Evolutionary conservation across 2,329 filamentous ascomycete species (phyloP), one percentile per base, ranked within the genome.

Genomic region (Zalaria obscura): DNA sequence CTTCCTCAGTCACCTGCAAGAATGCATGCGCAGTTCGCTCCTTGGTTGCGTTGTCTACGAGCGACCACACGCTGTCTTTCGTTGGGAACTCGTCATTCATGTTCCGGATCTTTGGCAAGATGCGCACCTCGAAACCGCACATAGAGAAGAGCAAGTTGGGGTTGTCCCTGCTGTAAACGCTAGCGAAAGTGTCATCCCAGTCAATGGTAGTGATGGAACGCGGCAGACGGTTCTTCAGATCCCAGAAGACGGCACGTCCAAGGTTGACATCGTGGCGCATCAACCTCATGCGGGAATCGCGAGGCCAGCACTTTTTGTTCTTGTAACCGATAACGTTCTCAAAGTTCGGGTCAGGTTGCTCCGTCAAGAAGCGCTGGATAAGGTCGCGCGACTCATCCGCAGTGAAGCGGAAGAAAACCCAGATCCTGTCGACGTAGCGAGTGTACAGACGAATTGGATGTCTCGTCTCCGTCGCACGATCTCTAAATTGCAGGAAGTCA

Each of bases 251-350:
- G 45, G 93, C 93, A 45, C 93, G 81, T 35, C 93, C 91, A 35
- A 98, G 78, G 53, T 98, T 96, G 50, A 98, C 93, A 64, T 98
- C 91, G 62, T 98, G 91, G 48, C 91, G 80, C 91, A 98, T 98
- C 53, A 98, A 66, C 36, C 93, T 81, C 93, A 98, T 98, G 39
- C 91, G 78, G 25, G 88, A 95, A 59, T 98, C 91, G 53, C 91
- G 78, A 35, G 91, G 93, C 91, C 91, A 98, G 64, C 93, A 98
- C 61, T 96, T 98, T 71, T 98, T 98, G 65, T 93, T 98, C 68
- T 85, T 88, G 64, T 96, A 98, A 0, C 91, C 91, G 52, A 98
- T 96, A 35, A 98, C 91, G 49, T 98, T 98, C 60, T 98, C 91
- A 50, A 98, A 98, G 58, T 98, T 98, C 2, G 91, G 91, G 61